Base-by-base conservation (phyloP, 495 filamentous ascomycete species). In the Aspergillus saccharolyticus region DNA sequence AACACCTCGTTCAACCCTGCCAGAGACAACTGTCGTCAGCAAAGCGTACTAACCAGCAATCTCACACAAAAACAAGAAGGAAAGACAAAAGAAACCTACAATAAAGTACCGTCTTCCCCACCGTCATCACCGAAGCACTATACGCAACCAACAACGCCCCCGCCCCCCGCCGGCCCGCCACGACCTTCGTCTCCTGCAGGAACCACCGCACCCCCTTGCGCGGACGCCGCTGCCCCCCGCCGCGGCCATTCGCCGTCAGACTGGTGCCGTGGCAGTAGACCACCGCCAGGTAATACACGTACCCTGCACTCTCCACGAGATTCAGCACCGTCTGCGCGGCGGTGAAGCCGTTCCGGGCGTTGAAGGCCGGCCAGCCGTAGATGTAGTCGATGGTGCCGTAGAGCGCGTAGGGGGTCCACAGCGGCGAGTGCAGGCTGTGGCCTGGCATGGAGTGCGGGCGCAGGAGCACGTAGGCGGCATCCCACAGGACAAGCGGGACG, bases 21-120 rank as follows among this genome's bases (percentile, higher is more conserved):
- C 12, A 12, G 61, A 28, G 25, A 28, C 12, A 6, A 5, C 2
- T 46, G 19, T 15, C 33, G 5, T 21, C 33, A 24, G 1, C 44
- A 52, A 30, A 46, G n/a, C n/a, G n/a, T n/a, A n/a, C n/a, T n/a
- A n/a, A n/a, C n/a, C n/a, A n/a, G n/a, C n/a, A n/a, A n/a, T n/a
- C n/a, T n/a, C n/a, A n/a, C n/a, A n/a, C n/a, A n/a, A n/a, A n/a
- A n/a, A n/a, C n/a, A n/a, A n/a, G n/a, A n/a, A n/a, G n/a, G n/a
- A n/a, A 39, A 45, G 47, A 10, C 39, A 17, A 30, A 28, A n/a
- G 42, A 60, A 54, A 78, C 85, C 78, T 65, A 91, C 91, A 87
- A 65, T 96, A 97, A 16, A 97, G 72, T 54, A 89, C 64, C 16
- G 92, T 96, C 83, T 96, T 96, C 71, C 85, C 87, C 1, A 94